Conservation (phyloP, 2,329 filamentous ascomycete species). For the Alternaria brassicae region DNA sequence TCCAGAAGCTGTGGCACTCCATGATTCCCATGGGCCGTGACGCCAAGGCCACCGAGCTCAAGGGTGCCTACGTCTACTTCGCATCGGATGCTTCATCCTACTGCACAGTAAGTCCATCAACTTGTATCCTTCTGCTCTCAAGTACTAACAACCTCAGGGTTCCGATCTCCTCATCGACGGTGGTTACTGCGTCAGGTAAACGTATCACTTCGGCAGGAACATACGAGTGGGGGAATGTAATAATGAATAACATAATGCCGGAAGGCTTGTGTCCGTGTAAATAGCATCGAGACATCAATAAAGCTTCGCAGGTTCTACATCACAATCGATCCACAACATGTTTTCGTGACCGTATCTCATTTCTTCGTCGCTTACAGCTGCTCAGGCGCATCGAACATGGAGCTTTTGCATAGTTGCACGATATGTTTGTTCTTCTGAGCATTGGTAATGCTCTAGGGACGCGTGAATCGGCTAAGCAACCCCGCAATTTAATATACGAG, state of each 20-base stretch:
- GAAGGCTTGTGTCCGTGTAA: slow-evolving; percentile 23
- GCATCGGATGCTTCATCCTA: slow-evolving; percentile 84
- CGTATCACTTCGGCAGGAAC: slow-evolving; percentile 26
- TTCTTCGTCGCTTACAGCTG: neutral
- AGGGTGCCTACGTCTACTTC: slow-evolving; percentile 82
- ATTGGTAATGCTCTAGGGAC: neutral
- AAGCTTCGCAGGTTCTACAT: slow-evolving; percentile 18
- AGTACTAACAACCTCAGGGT: slow-evolving; percentile 48
- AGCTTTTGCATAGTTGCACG: neutral
- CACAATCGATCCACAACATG: neutral
- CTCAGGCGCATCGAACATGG: neutral
- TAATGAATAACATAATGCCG: slow-evolving; percentile 19
- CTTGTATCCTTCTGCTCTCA: neutral
- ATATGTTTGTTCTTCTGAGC: too few species aligned
- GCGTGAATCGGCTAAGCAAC: slow-evolving; percentile 6
- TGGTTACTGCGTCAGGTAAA: slow-evolving; percentile 64
- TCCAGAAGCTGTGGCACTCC: slow-evolving; percentile 75
- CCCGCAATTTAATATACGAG: slow-evolving; percentile 10
- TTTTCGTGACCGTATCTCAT: neutral
- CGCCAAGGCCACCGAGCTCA: slow-evolving; percentile 76
- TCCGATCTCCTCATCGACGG: slow-evolving; percentile 78
- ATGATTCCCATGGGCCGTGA: slow-evolving; percentile 84
- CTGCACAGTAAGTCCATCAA: slow-evolving; percentile 65
- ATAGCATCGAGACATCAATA: slow-evolving; percentile 27
- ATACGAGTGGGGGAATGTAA: slow-evolving; percentile 20